Percentiles rank a stretch among this genome's conserved stretches.
phyloP scores from a whole-genome alignment of 106 monocot genomes.

The Platanthera zijinensis region DNA sequence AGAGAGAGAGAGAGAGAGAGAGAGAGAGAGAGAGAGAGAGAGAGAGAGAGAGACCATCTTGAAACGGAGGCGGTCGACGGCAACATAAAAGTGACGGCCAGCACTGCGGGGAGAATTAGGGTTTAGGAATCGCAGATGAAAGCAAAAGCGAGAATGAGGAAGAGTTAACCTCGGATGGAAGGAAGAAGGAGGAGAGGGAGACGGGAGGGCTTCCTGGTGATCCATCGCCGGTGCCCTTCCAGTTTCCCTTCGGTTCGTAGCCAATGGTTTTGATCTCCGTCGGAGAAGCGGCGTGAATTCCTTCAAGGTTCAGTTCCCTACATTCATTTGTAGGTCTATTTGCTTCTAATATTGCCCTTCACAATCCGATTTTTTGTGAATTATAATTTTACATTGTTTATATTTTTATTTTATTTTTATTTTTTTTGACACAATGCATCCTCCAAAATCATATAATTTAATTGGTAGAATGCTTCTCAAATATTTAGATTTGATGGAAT shows the following conservation, averaged over 20 bases:
- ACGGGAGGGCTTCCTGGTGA: conserved; percentile 21
- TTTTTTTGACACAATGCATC: no score
- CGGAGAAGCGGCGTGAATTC: not conserved
- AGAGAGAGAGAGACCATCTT: conserved; percentile 65
- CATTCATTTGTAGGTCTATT: no score
- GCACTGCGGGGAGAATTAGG: conserved; percentile 15
- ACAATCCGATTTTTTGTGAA: no score
- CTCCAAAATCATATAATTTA: no score
- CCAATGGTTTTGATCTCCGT: not conserved
- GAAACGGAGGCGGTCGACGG: conserved; percentile 77
- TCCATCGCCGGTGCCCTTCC: conserved; percentile 17
- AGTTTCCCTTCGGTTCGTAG: not conserved
- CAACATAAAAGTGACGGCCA: conserved; percentile 75
- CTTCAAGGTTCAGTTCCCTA: no score
- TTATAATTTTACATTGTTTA: no score
- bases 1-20: no score
- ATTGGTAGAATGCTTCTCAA: no score
- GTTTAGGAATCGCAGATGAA: not conserved
- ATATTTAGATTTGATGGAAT: no score
- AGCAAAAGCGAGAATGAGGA: not conserved
- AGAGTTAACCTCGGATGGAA: conserved; percentile 20
- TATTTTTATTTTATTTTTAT: no score
- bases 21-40: not conserved
- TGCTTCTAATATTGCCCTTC: no score
- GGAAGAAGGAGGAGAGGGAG: conserved; percentile 35